These are phyloP conservation scores for Chaetomium olivaceum DNA, from an alignment of 2,329 filamentous ascomycete species.

Conservation along the genomic window DNA sequence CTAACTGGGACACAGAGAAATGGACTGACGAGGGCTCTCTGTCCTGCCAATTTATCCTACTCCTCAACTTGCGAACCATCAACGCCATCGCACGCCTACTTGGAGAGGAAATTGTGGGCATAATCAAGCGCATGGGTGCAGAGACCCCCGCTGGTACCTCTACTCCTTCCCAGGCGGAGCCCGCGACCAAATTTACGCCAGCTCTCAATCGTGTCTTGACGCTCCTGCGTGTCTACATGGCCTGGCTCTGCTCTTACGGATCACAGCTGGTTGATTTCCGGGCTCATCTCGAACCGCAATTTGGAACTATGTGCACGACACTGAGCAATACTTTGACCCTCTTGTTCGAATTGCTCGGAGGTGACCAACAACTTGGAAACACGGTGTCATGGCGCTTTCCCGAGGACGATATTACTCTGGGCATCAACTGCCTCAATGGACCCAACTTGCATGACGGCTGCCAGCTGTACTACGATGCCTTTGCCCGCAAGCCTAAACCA, in stretches of 20 bases:
- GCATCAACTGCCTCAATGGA: slow-evolving; percentile 46
- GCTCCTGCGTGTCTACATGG: slow-evolving; percentile 54
- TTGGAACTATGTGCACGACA: slow-evolving; percentile 49
- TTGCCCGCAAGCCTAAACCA: slow-evolving; percentile 32
- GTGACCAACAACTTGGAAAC: slow-evolving; percentile 39
- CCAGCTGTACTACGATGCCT: slow-evolving; percentile 40
- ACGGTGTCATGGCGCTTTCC: slow-evolving; percentile 51
- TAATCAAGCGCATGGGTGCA: slow-evolving; percentile 34
- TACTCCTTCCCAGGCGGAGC: slow-evolving; percentile 21
- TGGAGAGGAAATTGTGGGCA: slow-evolving; percentile 65
- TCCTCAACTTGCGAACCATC: slow-evolving; percentile 77
- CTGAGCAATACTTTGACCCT: slow-evolving; percentile 50
- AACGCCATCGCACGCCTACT: slow-evolving; percentile 70
- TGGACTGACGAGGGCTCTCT: slow-evolving; percentile 48
- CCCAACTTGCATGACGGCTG: slow-evolving; percentile 44
- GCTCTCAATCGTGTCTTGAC: slow-evolving; percentile 49
- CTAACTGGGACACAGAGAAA: slow-evolving; percentile 39
- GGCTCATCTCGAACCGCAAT: slow-evolving; percentile 47
- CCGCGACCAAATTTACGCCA: slow-evolving; percentile 40
- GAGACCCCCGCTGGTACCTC: slow-evolving; percentile 43
- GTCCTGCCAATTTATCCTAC: slow-evolving; percentile 66
- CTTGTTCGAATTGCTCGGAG: slow-evolving; percentile 50
- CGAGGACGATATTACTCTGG: slow-evolving; percentile 52
- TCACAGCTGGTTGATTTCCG: slow-evolving; percentile 49
- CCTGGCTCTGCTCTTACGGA: slow-evolving; percentile 54